phyloP scores from a whole-genome alignment of 1,284 basidiomycete genomes.

The Phlebopus sp. region DNA sequence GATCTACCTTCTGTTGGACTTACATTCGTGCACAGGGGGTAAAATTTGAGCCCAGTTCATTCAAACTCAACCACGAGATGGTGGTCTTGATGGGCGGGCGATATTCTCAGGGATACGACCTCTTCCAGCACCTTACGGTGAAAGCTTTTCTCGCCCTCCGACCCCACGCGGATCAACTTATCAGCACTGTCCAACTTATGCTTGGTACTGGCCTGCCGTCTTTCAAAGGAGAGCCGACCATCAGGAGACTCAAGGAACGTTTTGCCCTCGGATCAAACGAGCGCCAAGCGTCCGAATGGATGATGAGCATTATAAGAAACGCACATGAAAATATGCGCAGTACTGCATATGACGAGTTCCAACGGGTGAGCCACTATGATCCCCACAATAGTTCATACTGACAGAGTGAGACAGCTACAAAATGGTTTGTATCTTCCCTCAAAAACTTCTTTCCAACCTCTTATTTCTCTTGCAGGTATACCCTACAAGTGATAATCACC shows the following conservation, averaged over 20 bases:
- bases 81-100: slow-evolving; percentile 95
- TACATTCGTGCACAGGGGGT: slow-evolving; percentile 61
- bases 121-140: slow-evolving; percentile 92
- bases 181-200: slow-evolving; percentile 91
- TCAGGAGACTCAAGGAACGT: slow-evolving; percentile 82
- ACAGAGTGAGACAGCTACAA: slow-evolving; percentile 41
- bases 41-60: slow-evolving; percentile 96
- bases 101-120: slow-evolving; percentile 87
- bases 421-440: slow-evolving; percentile 39
- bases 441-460: neutral
- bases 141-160: slow-evolving; percentile 96
- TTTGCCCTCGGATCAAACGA: slow-evolving; percentile 86
- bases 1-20: slow-evolving; percentile 2
- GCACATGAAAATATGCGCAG: slow-evolving; percentile 94
- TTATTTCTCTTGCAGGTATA: slow-evolving; percentile 38
- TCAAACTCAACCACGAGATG: slow-evolving; percentile 99
- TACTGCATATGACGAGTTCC: slow-evolving; percentile 92
- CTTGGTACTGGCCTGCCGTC: slow-evolving; percentile 91
- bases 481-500: slow-evolving; percentile 46
- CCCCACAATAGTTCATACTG: slow-evolving; percentile 8
- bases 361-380: slow-evolving; percentile 53
- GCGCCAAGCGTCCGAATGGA: slow-evolving; percentile 89
- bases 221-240: slow-evolving; percentile 95
- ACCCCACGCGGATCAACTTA: slow-evolving; percentile 86
- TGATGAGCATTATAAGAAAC: slow-evolving; percentile 86